Base-by-base conservation (phyloP, 208 protist genomes). In the Acanthamoeba castellanii region DNA sequence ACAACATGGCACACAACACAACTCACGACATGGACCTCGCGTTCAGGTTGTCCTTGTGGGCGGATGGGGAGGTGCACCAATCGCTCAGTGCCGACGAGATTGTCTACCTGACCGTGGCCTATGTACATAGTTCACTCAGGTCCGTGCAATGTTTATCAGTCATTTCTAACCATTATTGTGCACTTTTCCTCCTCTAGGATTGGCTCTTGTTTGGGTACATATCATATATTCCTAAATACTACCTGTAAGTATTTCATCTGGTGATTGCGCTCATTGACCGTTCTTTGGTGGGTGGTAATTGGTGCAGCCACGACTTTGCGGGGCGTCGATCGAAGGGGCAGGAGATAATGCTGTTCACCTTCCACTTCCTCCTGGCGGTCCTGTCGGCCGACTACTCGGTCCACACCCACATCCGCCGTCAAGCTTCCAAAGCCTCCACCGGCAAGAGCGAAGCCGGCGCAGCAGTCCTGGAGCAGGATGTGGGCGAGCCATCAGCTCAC, bases 121-220 rank as follows among this genome's bases (percentile, higher is more conserved):
- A 97, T 47, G 96, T 85, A 85, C 30, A 27, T 25, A n/a, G n/a
- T 37, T 37, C 37, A 3, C 37, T 37, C 37, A 37, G 37, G 1
- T 3, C 37, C 37, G 3, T 37, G 37, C 3, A 37, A 37, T 37
- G 64, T 72, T 72, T 45, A 30, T 34, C 64, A 13, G 1, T 25
- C 9, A 72, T 30, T 25, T 72, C 2, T 50, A 27, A 32, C 32
- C 32, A 25, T 16, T 50, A 45, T 30, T 52, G 72, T 30, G 9
- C 37, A 37, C 37, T 37, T 37, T 0, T 37, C 5, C 8, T 4
- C 8, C n/a, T 50, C 37, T 5, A 85, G 76, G 76, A 97, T 59
- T 97, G 95, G 95, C 64, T 97, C 27, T 76, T 97, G 25, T 97
- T 97, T 78, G 61, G 68, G 72, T 95, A 37, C n/a, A n/a, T n/a